Percentiles rank a stretch among this genome's conserved stretches.
These are phyloP conservation scores for Paramecium sonneborni DNA, from an alignment of 73 alveolate genomes.

Conservation along the genomic window DNA sequence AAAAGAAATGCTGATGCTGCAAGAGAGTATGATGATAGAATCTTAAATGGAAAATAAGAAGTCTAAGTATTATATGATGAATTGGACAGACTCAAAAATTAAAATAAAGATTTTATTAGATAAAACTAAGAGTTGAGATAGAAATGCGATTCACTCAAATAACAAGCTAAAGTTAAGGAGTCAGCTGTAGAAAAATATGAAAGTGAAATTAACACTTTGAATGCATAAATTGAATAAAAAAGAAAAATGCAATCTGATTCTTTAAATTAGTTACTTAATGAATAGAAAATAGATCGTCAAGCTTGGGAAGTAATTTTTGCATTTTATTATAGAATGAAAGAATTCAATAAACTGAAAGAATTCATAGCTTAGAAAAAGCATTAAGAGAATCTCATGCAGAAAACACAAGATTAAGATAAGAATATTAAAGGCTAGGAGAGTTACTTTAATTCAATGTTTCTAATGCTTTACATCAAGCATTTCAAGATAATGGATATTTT, in stretches of 20 bases:
- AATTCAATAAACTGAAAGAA: slow-evolving; percentile 23
- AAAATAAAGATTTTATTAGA: slow-evolving; percentile 56
- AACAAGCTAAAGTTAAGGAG: slow-evolving; percentile 55
- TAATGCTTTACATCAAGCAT: slow-evolving; percentile 63
- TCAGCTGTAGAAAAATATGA: slow-evolving; percentile 59
- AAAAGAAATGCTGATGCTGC: slow-evolving; percentile 63
- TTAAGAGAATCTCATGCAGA: slow-evolving; percentile 63
- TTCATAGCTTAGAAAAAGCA: slow-evolving; percentile 41
- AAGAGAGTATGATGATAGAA: slow-evolving; percentile 64
- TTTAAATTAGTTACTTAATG: slow-evolving; percentile 18
- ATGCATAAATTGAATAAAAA: slow-evolving; percentile 60
- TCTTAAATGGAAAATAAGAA: slow-evolving; percentile 53
- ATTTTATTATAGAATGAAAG: slow-evolving; percentile 30
- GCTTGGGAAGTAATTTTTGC: slow-evolving; percentile 53
- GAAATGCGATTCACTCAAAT: slow-evolving; percentile 46
- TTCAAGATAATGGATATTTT: slow-evolving; percentile 60
- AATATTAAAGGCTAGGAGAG: slow-evolving; percentile 59
- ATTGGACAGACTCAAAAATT: slow-evolving; percentile 54
- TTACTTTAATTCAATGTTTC: slow-evolving; percentile 58
- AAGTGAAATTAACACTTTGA: slow-evolving; percentile 56
- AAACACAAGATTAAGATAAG: slow-evolving; percentile 58
- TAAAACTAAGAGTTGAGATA: slow-evolving; percentile 48
- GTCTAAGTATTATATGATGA: slow-evolving; percentile 58
- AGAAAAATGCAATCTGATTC: slow-evolving; percentile 53
- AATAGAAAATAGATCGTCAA: slow-evolving; percentile 44